A percentile compares a stretch with the other conserved stretches of the same genome.
phyloP scores from a whole-genome alignment of 1,284 basidiomycete species.

The Rhodotorula sp. region DNA sequence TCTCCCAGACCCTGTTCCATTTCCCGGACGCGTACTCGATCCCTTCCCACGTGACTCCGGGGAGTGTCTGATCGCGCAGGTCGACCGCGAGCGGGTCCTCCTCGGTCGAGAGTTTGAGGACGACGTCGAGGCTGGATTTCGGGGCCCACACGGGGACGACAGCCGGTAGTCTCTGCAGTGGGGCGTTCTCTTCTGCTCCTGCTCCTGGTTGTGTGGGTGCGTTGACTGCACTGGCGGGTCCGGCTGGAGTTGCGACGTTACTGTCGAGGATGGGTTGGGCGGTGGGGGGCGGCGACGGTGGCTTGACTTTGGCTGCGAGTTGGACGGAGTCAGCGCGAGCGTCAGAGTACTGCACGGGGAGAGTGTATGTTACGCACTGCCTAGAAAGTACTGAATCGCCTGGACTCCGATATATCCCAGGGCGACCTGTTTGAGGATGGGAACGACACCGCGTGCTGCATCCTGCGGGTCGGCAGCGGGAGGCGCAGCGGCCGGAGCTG shows the following conservation, averaged over 20 bases:
- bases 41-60: conserved; percentile 73
- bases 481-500: background rate
- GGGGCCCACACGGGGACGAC: conserved; percentile 13
- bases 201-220: background rate
- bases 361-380: background rate
- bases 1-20: conserved; percentile 69
- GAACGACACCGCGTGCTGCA: background rate
- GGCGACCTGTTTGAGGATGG: background rate
- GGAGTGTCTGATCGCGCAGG: conserved; percentile 56
- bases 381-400: background rate
- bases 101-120: conserved; percentile 50
- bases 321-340: background rate
- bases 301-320: conserved; percentile 2
- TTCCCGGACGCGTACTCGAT: conserved; percentile 75
- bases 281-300: background rate
- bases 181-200: background rate
- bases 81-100: conserved; percentile 56
- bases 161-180: background rate
- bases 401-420: background rate
- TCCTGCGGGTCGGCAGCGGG: background rate
- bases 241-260: background rate
- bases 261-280: background rate
- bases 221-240: background rate
- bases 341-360: background rate
- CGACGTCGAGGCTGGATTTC: conserved; percentile 29